Percentiles rank a stretch among this genome's conserved stretches.
phyloP scores from a whole-genome alignment of 441 rosid genomes.

The Euphorbia celastroides region DNA sequence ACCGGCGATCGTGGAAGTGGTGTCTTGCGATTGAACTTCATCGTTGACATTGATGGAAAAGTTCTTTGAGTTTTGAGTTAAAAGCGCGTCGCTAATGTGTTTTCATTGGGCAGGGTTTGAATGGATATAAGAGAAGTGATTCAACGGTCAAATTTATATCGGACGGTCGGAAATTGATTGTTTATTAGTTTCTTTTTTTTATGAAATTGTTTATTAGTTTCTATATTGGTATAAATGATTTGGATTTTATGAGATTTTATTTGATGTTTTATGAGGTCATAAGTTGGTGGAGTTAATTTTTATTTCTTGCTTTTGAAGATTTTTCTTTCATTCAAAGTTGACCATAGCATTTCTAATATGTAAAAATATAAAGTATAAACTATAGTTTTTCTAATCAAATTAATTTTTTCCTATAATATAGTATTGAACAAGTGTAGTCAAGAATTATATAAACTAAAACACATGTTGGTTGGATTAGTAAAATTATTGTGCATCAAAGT shows the following conservation, averaged over 20 bases:
- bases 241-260: neutral
- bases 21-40: constrained; percentile 59
- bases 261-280: neutral
- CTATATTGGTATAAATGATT: neutral
- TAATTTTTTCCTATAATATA: no score
- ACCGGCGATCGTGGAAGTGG: constrained; percentile 72
- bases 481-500: no score
- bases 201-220: neutral
- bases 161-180: constrained; percentile 5
- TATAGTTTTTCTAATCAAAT: no score
- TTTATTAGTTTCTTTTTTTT: no score
- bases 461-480: no score
- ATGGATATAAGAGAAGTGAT: neutral
- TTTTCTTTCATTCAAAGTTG: neutral
- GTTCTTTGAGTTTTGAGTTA: neutral
- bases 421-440: no score
- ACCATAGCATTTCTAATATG: neutral
- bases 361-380: neutral
- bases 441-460: no score
- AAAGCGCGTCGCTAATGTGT: neutral
- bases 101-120: constrained; percentile 1
- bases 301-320: neutral
- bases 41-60: constrained; percentile 35
- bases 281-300: neutral
- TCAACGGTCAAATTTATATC: constrained; percentile 21